Base-by-base conservation (phyloP, 768 basidiomycete species). In the Grammothele lineata region DNA sequence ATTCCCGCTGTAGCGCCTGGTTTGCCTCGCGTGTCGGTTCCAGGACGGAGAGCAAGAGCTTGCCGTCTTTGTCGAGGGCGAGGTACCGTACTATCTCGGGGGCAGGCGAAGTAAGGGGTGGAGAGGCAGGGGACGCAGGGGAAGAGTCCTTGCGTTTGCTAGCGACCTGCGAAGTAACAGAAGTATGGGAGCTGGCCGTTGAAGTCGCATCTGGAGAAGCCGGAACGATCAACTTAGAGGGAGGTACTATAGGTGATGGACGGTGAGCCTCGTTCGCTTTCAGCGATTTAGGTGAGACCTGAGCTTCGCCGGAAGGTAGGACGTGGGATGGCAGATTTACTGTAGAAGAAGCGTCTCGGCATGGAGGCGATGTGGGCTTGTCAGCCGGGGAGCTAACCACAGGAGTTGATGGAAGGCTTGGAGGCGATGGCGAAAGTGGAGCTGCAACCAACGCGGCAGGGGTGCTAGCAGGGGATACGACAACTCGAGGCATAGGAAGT, bases 1-100 rank as follows among this genome's bases (percentile, higher is more conserved):
- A 47, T 38, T 47, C 45, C 18, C 45, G 45, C 38, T 39, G 45
- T 4, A 47, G 26, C 12, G 45, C 45, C 10, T 47, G 38, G 10
- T 47, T 47, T 21, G 38, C 3, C 32, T 47, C 45, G 5, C 14
- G 14, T 2, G 37, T 15, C 15, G 45, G 45, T 32, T 47, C 21
- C 21, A 15, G 21, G 21, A 40, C 37, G 12, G 45, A 39, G 14
- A 47, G 45, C 23, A 38, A 40, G 21, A 47, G 45, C 30, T 18
- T 18, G 21, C 45, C 45, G 15, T 47, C 45, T n/a, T n/a, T n/a
- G 9, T 38, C 25, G n/a, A 32, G 37, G 6, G 37, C 39, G 18
- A 47, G 38, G 27, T 47, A 47, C 12, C 45, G 45, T 5, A 47
- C n/a, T 8, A 19, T 19, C 9, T 42, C 40, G 6, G 38, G 38